These are phyloP conservation scores for Fraxinus platypoda DNA, from an alignment of 305 asterid genomes.

Conservation along the genomic window DNA sequence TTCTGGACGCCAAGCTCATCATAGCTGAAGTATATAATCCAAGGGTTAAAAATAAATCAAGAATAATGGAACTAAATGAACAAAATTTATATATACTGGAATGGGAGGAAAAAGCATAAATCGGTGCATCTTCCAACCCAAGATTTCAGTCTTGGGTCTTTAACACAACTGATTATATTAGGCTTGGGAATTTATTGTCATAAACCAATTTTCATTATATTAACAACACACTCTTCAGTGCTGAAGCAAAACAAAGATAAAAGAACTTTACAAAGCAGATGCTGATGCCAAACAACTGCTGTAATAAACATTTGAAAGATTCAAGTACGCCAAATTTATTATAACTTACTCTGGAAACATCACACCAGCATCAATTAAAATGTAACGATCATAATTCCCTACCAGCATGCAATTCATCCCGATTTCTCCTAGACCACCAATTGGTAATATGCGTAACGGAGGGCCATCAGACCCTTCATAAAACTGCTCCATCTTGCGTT, in stretches of 20 bases:
- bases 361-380: constrained; percentile 92
- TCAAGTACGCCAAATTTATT: constrained; percentile 11
- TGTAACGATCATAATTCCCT: constrained; percentile 90
- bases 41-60: not conserved
- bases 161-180: not conserved
- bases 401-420: constrained; percentile 99
- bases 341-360: constrained; percentile 93
- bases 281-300: constrained; percentile 2
- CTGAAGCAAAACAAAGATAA: not conserved
- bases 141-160: not conserved
- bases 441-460: constrained; percentile 85
- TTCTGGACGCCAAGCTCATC: constrained; percentile 98
- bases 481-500: constrained; percentile 93
- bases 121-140: constrained; percentile 12
- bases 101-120: not conserved
- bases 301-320: constrained; percentile 11
- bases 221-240: not conserved
- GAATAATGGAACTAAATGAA: constrained; percentile 8
- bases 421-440: constrained; percentile 97
- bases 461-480: constrained; percentile 97
- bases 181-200: not conserved
- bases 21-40: constrained; percentile 45
- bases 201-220: not conserved
- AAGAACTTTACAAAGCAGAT: not conserved
- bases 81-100: not conserved